Evolutionary conservation across 495 filamentous ascomycete genomes (phyloP).

Genomic region (Neurospora sp.): DNA sequence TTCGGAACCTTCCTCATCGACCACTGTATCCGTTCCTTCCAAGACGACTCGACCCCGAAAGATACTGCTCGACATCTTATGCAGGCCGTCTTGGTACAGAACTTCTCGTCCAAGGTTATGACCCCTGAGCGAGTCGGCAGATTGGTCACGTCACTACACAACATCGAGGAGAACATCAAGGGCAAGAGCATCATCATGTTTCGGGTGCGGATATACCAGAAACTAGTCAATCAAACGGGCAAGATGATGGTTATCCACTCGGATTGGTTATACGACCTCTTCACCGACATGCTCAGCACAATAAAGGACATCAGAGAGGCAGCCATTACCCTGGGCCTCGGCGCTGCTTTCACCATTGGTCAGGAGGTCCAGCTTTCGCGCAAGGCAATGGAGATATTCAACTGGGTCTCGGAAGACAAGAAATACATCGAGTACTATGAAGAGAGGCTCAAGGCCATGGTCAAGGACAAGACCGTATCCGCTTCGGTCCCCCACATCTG

Average conservation of each 20-base stretch:
- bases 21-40: conserved; percentile 58
- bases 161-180: conserved; percentile 59
- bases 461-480: conserved; percentile 50
- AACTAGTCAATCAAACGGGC: conserved; percentile 58
- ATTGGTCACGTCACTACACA: conserved; percentile 56
- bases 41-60: conserved; percentile 50
- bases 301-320: conserved; percentile 62
- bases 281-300: conserved; percentile 67
- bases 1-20: conserved; percentile 74
- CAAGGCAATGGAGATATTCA: conserved; percentile 55
- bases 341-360: conserved; percentile 54
- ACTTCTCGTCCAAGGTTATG: conserved; percentile 65
- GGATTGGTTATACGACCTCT: conserved; percentile 73
- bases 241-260: conserved; percentile 51
- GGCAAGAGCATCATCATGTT: conserved; percentile 68
- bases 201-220: conserved; percentile 66
- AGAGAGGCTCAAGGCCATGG: conserved; percentile 59
- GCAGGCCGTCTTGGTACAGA: conserved; percentile 65
- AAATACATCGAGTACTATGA: conserved; percentile 54
- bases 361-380: conserved; percentile 53
- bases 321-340: conserved; percentile 64
- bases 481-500: conserved; percentile 77
- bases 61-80: conserved; percentile 66
- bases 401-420: conserved; percentile 43
- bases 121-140: conserved; percentile 54